phyloP scores from a whole-genome alignment of 2,329 filamentous ascomycete species.

The Fusarium agapanthi region DNA sequence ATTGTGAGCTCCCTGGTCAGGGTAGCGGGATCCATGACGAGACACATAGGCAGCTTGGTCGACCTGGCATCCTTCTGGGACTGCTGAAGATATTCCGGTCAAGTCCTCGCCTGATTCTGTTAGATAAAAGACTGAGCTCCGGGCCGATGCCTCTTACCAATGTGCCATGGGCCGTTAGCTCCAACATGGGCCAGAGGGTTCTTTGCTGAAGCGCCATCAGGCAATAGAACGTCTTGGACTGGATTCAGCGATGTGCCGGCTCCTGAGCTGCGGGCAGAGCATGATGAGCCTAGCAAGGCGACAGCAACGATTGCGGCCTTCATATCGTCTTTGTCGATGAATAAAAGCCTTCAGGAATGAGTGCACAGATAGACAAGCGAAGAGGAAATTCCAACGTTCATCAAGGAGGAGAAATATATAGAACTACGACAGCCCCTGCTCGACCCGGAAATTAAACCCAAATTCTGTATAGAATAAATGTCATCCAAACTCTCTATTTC shows the following conservation, averaged over 20 bases:
- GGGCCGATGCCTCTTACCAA: conserved; percentile 48
- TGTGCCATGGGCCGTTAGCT: conserved; percentile 62
- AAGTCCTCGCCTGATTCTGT: conserved; percentile 60
- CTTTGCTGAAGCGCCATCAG: conserved; percentile 41
- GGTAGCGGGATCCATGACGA: conserved; percentile 71
- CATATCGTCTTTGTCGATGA: neutral
- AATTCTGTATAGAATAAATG: neutral
- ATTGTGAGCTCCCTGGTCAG: conserved; percentile 67
- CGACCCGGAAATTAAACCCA: neutral
- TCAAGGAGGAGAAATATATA: neutral
- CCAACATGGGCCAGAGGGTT: conserved; percentile 59
- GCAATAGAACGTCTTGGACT: conserved; percentile 40
- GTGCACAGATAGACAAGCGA: neutral
- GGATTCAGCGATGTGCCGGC: conserved; percentile 40
- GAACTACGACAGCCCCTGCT: neutral
- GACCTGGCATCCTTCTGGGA: conserved; percentile 65
- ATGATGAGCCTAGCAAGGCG: neutral
- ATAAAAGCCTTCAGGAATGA: neutral
- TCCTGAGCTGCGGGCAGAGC: neutral
- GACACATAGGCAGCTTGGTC: conserved; percentile 68
- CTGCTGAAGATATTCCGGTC: conserved; percentile 60
- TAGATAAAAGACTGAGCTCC: neutral
- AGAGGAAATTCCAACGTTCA: neutral
- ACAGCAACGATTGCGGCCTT: neutral
- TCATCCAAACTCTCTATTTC: neutral